phyloP scores from a whole-genome alignment of 2,329 filamentous ascomycete species.

The Sordariomycetes sp. region DNA sequence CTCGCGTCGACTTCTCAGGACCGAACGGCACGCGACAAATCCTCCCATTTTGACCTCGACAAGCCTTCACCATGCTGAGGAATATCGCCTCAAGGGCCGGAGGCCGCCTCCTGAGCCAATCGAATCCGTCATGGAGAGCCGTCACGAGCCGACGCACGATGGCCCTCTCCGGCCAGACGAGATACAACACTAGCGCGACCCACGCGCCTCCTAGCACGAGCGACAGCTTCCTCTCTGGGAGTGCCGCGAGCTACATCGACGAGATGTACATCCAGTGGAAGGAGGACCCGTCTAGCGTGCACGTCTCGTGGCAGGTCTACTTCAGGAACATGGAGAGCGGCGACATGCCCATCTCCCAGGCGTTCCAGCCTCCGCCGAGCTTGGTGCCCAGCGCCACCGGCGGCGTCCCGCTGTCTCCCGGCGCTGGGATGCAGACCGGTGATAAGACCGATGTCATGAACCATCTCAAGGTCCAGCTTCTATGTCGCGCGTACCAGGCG shows the following conservation, averaged over 20 bases:
- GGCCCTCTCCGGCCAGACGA: conserved; percentile 37
- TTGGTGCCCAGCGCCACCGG: conserved; percentile 75
- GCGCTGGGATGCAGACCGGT: conserved; percentile 48
- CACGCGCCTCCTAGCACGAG: conserved; percentile 61
- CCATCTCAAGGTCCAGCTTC: conserved; percentile 93
- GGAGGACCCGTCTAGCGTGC: conserved; percentile 82
- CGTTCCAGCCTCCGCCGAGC: conserved; percentile 90
- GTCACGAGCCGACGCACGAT: conserved; percentile 35
- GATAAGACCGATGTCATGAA: conserved; percentile 74
- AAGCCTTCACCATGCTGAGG: conserved; percentile 55
- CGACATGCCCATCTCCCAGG: conserved; percentile 94
- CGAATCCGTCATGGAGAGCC: conserved; percentile 33
- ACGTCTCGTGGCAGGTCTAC: conserved; percentile 98
- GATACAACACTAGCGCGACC: conserved; percentile 38
- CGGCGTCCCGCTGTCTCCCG: conserved; percentile 65
- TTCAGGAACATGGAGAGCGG: conserved; percentile 99
- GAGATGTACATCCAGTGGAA: conserved; percentile 99
- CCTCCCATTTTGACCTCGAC: neutral
- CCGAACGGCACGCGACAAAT: neutral
- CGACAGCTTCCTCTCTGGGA: conserved; percentile 94
- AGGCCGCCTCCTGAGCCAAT: conserved; percentile 47
- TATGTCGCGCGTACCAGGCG: conserved; percentile 95
- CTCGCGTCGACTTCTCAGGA: neutral
- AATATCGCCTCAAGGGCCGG: conserved; percentile 55
- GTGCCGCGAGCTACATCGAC: conserved; percentile 97